Conservation (phyloP, 2,329 filamentous ascomycete genomes). For the Penicillium sclerotigenum region DNA sequence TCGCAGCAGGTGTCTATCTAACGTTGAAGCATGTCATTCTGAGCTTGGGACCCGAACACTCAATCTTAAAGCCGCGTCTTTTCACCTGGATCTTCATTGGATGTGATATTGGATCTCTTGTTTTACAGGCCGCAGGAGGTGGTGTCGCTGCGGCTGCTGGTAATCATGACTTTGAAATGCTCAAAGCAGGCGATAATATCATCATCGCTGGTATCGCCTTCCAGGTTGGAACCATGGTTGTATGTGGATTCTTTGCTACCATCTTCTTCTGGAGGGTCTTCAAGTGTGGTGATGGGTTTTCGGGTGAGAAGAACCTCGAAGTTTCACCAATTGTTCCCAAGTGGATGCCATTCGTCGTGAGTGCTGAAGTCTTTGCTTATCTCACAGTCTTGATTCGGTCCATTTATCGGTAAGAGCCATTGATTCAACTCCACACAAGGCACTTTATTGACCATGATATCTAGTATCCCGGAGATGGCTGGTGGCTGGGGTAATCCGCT, state of each 20-base stretch:
- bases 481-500: slow-evolving; percentile 49
- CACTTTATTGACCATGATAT: slow-evolving; percentile 6
- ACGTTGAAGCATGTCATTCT: slow-evolving; percentile 57
- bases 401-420: slow-evolving; percentile 40
- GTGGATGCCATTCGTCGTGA: slow-evolving; percentile 28
- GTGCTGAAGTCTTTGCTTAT: slow-evolving; percentile 37
- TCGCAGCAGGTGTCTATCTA: slow-evolving; percentile 56
- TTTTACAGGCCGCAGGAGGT: slow-evolving; percentile 58
- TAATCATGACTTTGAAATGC: slow-evolving; percentile 35
- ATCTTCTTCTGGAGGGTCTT: slow-evolving; percentile 45
- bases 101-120: slow-evolving; percentile 58
- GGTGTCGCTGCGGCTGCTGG: slow-evolving; percentile 54
- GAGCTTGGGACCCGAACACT: slow-evolving; percentile 52
- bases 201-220: slow-evolving; percentile 58
- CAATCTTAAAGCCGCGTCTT: slow-evolving; percentile 46
- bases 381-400: slow-evolving; percentile 43
- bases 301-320: slow-evolving; percentile 29
- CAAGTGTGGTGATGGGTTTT: slow-evolving; percentile 25
- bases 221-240: slow-evolving; percentile 52
- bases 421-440: background rate
- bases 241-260: slow-evolving; percentile 40
- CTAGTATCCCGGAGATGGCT: slow-evolving; percentile 50
- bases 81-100: slow-evolving; percentile 60
- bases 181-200: slow-evolving; percentile 51
- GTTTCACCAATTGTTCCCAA: slow-evolving; percentile 13